Evolutionary conservation across 2,329 filamentous ascomycete species (phyloP).

Genomic region (Sporothrix schenckii): DNA sequence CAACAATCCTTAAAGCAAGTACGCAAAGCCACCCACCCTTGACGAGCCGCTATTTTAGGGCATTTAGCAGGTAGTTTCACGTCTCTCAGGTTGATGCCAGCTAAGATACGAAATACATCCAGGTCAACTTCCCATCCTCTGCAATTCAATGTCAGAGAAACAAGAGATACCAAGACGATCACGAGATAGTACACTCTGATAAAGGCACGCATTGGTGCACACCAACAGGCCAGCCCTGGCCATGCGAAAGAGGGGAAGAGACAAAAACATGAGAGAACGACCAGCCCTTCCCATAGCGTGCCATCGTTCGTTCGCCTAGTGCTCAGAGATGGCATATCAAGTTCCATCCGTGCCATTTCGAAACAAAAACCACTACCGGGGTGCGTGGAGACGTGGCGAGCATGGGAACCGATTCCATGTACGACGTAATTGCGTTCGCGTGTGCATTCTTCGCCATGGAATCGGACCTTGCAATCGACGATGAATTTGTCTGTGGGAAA

Average conservation of each 20-base stretch:
- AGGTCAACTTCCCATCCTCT: too few relatives aligned
- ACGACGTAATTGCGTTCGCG: too few relatives aligned
- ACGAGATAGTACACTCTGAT: not conserved
- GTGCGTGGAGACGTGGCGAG: not conserved
- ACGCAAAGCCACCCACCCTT: not conserved
- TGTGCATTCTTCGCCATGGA: too few relatives aligned
- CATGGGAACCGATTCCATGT: too few relatives aligned
- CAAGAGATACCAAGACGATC: not conserved
- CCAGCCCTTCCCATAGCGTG: constrained; percentile 4
- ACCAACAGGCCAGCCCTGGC: not conserved
- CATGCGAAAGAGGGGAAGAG: not conserved
- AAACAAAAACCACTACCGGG: constrained; percentile 18
- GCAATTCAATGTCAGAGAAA: not conserved
- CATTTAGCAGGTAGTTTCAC: not conserved
- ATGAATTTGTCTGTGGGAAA: not conserved
- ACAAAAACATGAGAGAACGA: not conserved
- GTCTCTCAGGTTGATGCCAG: too few relatives aligned
- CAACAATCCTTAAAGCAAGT: not conserved
- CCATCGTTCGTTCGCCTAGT: constrained; percentile 7
- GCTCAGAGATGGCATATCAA: too few relatives aligned
- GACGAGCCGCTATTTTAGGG: constrained; percentile 3
- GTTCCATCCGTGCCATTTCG: not conserved
- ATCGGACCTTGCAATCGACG: not conserved
- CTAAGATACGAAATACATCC: not conserved
- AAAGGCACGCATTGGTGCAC: not conserved